Percentiles rank a stretch among this genome's conserved stretches.
These are phyloP conservation scores for Phytophthora capsici DNA, from an alignment of 352 stramenopile species.

Conservation along the genomic window DNA sequence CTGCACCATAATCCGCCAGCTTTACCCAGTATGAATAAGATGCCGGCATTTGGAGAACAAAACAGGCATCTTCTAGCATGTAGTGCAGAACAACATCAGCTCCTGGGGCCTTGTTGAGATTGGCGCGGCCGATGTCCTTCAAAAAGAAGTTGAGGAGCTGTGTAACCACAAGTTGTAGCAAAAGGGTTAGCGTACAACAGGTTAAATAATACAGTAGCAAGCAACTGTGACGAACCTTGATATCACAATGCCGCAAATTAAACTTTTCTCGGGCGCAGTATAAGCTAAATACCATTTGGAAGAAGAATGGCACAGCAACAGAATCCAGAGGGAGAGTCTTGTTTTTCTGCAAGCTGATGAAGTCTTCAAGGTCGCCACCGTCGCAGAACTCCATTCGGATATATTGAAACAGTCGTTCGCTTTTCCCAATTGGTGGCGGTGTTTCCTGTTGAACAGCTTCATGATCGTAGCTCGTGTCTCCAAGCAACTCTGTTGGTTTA, in stretches of 20 bases:
- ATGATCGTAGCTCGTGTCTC: slow-evolving; percentile 25
- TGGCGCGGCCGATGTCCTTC: slow-evolving; percentile 70
- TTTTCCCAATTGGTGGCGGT: slow-evolving; percentile 6
- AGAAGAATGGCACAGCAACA: slow-evolving; percentile 90
- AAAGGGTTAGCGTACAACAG: slow-evolving; percentile 4
- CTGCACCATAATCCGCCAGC: slow-evolving; percentile 98
- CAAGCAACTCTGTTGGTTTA: slow-evolving; percentile 69
- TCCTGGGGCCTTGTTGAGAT: slow-evolving; percentile 36
- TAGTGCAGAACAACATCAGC: slow-evolving; percentile 66
- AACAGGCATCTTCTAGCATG: slow-evolving; percentile 55
- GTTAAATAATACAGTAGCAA: slow-evolving; percentile 1
- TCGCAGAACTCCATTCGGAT: slow-evolving; percentile 99
- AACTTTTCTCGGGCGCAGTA: slow-evolving; percentile 92
- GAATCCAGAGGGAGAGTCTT: slow-evolving; percentile 60
- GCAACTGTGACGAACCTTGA: slow-evolving; percentile 86
- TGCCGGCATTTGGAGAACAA: slow-evolving; percentile 63
- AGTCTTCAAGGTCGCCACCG: slow-evolving; percentile 96
- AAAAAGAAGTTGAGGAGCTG: slow-evolving; percentile 98
- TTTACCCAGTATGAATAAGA: slow-evolving; percentile 93
- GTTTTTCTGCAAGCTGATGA: slow-evolving; percentile 87
- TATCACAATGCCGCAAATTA: slow-evolving; percentile 97
- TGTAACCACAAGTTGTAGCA: neutral
- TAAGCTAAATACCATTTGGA: slow-evolving; percentile 98
- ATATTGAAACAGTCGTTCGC: slow-evolving; percentile 89
- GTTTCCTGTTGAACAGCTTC: slow-evolving; percentile 2